Evolutionary conservation across 202 grass and related monocot genomes (phyloP).

Genomic region (Carex arenaria): DNA sequence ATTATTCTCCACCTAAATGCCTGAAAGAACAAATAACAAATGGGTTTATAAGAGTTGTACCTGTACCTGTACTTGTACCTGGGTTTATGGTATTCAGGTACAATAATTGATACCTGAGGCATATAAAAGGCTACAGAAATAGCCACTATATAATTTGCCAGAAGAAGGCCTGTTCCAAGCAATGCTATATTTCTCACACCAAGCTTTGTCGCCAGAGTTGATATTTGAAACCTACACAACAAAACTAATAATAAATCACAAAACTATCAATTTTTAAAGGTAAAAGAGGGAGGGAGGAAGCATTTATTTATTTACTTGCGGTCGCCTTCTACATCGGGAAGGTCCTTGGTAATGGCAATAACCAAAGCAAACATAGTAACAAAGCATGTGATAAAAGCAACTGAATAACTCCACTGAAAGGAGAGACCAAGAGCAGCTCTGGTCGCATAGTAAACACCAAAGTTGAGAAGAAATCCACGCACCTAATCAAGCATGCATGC

Average conservation of each 20-base stretch:
- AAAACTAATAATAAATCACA: neutral
- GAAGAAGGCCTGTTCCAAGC: conserved; percentile 77
- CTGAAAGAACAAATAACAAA: conserved; percentile 46
- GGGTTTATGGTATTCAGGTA: neutral
- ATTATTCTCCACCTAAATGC: conserved; percentile 67
- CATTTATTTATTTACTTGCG: conserved; percentile 64
- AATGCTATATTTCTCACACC: conserved; percentile 98
- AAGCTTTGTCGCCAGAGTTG: conserved; percentile 94
- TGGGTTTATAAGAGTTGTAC: neutral
- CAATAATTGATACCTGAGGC: conserved; percentile 57
- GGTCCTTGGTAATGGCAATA: conserved; percentile 99
- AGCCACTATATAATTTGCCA: conserved; percentile 87
- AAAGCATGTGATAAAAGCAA: conserved; percentile 95
- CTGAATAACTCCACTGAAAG: conserved; percentile 91
- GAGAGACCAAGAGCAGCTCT: conserved; percentile 85
- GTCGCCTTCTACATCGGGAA: conserved; percentile 98
- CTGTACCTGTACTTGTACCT: too few relatives aligned
- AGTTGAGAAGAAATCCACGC: conserved; percentile 98
- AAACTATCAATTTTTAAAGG: conserved; percentile 15
- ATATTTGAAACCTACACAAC: conserved; percentile 70
- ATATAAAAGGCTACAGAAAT: conserved; percentile 68
- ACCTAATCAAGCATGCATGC: conserved; percentile 45
- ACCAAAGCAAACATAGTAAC: conserved; percentile 97
- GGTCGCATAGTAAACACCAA: conserved; percentile 99
- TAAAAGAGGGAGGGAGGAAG: neutral